phyloP scores from a whole-genome alignment of 192 early-diverging fungal genomes.

The Geranomyces variabilis region DNA sequence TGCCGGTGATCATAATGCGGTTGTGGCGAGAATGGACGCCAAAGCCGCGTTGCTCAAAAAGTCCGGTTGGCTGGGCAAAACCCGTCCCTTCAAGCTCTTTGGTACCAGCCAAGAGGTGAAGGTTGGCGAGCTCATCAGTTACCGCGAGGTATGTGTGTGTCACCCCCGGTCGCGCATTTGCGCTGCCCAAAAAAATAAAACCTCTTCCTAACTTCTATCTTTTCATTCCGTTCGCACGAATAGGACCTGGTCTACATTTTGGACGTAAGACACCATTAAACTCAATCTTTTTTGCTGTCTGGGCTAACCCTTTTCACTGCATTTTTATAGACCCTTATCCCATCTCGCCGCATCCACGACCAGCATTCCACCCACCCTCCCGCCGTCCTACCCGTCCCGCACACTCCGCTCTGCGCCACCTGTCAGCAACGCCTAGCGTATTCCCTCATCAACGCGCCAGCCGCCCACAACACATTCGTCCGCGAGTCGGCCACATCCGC shows the following conservation, averaged over 20 bases:
- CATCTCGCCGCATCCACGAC: slow-evolving; percentile 14
- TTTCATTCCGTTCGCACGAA: too few relatives aligned
- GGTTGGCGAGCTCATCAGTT: slow-evolving; percentile 7
- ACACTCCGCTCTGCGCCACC: slow-evolving; percentile 19
- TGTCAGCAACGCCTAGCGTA: slow-evolving; percentile 18
- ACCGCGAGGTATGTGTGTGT: slow-evolving; percentile 10
- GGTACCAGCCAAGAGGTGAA: not conserved
- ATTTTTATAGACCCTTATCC: not conserved
- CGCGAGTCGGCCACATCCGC: slow-evolving; percentile 13
- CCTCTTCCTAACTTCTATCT: too few relatives aligned
- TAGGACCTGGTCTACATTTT: slow-evolving; percentile 3
- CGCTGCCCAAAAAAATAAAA: too few relatives aligned
- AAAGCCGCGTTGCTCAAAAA: not conserved
- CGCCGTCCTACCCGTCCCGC: slow-evolving; percentile 15
- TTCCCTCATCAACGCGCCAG: slow-evolving; percentile 9
- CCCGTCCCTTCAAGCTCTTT: slow-evolving; percentile 10
- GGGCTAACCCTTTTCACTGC: not conserved
- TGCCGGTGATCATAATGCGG: not conserved
- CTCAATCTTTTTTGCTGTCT: too few relatives aligned
- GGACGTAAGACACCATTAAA: slow-evolving; percentile 1
- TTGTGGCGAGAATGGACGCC: not conserved
- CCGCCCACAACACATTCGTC: slow-evolving; percentile 8
- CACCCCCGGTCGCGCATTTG: too few relatives aligned
- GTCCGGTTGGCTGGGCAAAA: slow-evolving; percentile 2
- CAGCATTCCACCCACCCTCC: slow-evolving; percentile 21